Base-by-base conservation (phyloP, 129 eudicot genomes). In the Flaveria bidentis region DNA sequence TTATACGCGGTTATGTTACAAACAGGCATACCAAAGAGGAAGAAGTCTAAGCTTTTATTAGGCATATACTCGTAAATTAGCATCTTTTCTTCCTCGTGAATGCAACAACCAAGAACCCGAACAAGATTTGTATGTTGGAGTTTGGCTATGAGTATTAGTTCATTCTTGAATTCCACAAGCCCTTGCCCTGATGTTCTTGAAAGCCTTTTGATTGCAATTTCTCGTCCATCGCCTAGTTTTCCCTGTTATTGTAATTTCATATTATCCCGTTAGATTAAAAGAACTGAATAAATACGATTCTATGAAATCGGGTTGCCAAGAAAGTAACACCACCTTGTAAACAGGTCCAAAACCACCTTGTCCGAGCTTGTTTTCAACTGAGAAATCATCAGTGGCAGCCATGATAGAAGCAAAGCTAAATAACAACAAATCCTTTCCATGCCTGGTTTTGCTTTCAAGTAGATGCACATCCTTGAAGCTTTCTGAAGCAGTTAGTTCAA, bases 341-440 rank as follows among this genome's bases (percentile, higher is more conserved):
- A 85, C 86, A n/a, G 86, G 86, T 57, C 89, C 87, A 73, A 86
- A 86, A 16, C 89, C 89, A 51, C 86, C 89, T 60, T 82, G 70
- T 49, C 89, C 86, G 1, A 86, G 82, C 76, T 86, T 86, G 62
- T 76, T 82, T 33, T 72, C 80, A 13, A 65, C 9, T 13, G 86
- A 76, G 74, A 86, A 83, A 33, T 73, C 81, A 63, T 78, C 25
- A 4, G 83, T 80, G 44, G 87, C 74, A 7, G 83, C 76, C 75
- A 77, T 12, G 17, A 86, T 83, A 13, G 81, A 60, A 13, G 65
- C 65, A 72, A 64, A 75, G 50, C 84, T 82, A 22, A 80, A 83
- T 1, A 82, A 1, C 16, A 66, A 67, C 18, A 86, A 4, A 70
- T 83, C 80, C 17, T 72, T 76, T n/a, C 79, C 85, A 13, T 71